A percentile compares a stretch with the other conserved stretches of the same genome.
Evolutionary conservation across 805 yeast species (phyloP).

Genomic region (Tetrapisispora namnaoensis): DNA sequence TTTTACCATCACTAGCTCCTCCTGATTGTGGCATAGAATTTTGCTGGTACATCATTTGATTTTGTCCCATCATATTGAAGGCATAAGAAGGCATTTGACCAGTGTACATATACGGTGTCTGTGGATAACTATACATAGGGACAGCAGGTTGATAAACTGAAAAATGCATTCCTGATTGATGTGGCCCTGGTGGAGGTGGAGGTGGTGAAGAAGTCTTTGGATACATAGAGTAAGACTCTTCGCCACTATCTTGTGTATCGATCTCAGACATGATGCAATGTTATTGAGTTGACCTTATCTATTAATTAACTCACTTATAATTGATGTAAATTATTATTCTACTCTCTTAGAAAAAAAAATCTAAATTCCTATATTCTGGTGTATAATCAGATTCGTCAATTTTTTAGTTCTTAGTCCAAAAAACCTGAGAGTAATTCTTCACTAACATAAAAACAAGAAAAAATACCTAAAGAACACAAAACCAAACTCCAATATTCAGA

Average conservation of each 20-base stretch:
- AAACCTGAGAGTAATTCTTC: no score
- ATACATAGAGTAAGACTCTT: slow-evolving; percentile 29
- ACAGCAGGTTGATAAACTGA: slow-evolving; percentile 22
- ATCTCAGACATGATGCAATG: not conserved
- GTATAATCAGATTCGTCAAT: no score
- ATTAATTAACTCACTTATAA: no score
- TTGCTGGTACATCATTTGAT: slow-evolving; percentile 20
- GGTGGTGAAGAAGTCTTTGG: slow-evolving; percentile 28
- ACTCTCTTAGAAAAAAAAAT: no score
- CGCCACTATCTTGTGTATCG: slow-evolving; percentile 10
- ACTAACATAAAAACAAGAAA: no score
- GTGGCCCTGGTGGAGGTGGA: slow-evolving; percentile 13
- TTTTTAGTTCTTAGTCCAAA: no score
- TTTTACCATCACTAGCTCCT: slow-evolving; percentile 12
- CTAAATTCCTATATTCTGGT: no score
- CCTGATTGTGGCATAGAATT: slow-evolving; percentile 8
- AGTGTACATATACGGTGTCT: slow-evolving; percentile 20
- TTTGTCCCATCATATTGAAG: slow-evolving; percentile 24
- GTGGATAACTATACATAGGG: slow-evolving; percentile 25
- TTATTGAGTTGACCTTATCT: not conserved
- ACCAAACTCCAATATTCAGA: no score
- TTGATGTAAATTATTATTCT: no score
- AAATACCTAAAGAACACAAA: no score
- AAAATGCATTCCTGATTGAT: slow-evolving; percentile 23
- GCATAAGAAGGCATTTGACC: slow-evolving; percentile 22